Base-by-base conservation (phyloP, 352 stramenopile genomes). In the Albugo laibachii region DNA sequence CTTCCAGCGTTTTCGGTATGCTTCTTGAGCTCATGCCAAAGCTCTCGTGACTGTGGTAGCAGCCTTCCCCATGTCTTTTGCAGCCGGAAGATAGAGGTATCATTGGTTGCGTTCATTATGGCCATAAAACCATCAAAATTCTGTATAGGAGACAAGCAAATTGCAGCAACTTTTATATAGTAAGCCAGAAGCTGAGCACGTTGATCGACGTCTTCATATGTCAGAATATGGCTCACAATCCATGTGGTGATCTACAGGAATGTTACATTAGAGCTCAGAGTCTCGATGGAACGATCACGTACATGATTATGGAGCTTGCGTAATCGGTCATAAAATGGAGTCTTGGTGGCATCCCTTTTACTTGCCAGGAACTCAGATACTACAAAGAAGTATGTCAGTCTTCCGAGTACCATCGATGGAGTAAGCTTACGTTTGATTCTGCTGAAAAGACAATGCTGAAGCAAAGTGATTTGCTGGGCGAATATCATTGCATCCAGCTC, bases 91-190 rank as follows among this genome's bases (percentile, higher is more conserved):
- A 92, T 61, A 6, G 76, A 88, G 34, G 79, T 87, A 54, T 89
- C 77, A 34, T 92, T 89, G 10, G 75, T 76, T 5, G 79, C 79
- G 39, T 92, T 89, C 79, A 92, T 92, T 53, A 92, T 75, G 6
- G 79, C 79, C 74, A 92, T 88, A 50, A 92, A 89, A 13, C 79
- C 79, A 48, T 92, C 79, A 13, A 86, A 66, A 50, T 92, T 92
- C 54, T 88, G 79, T 24, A 92, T 50, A 14, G 79, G 76, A 0
- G 66, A 74, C 12, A 89, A 54, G 41, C 83, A 63, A 10, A 79
- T 73, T 5, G 64, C 73, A 46, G 79, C 79, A 21, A 89, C 73
- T 59, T 77, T 72, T 59, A 92, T 83, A 55, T 88, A 89, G 57
- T 87, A 82, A 1, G 71, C 68, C 5, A 92, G 59, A 12, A 87